phyloP scores from a whole-genome alignment of 2,329 filamentous ascomycete species.

The Talaromyces piceae region DNA sequence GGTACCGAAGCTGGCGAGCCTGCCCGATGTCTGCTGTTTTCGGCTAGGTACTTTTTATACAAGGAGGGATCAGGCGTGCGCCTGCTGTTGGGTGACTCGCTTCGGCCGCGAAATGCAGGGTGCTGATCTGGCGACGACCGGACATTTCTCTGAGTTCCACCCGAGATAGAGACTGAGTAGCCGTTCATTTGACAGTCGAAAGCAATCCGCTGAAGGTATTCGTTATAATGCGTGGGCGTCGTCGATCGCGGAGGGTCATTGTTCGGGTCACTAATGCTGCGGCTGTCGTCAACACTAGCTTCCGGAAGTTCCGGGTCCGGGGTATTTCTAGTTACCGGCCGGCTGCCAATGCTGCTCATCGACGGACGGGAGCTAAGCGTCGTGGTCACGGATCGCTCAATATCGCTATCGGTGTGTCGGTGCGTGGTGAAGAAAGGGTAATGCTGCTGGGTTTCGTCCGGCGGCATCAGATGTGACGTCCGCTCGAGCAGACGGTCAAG shows the following conservation, averaged over 20 bases:
- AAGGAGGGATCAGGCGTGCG: not conserved
- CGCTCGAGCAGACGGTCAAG: constrained; percentile 53
- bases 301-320: not conserved
- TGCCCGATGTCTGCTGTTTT: not conserved
- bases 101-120: not conserved
- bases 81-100: constrained; percentile 5
- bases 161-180: constrained; percentile 8
- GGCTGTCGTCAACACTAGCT: not conserved
- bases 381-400: not conserved
- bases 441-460: not conserved
- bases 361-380: not conserved
- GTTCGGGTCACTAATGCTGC: not conserved
- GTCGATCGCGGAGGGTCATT: not conserved
- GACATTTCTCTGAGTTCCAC: constrained; percentile 3
- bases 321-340: not conserved
- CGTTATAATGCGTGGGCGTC: constrained; percentile 3
- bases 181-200: constrained; percentile 7
- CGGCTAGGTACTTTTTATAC: constrained; percentile 3
- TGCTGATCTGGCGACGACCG: not conserved
- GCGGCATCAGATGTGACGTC: constrained; percentile 26
- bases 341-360: not conserved
- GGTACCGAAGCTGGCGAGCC: not conserved
- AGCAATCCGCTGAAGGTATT: constrained; percentile 3
- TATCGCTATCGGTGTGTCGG: not conserved
- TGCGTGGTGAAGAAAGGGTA: not conserved